Percentiles rank a stretch among this genome's conserved stretches.
Evolutionary conservation across 2,329 filamentous ascomycete genomes (phyloP).

Genomic region (Chaetomium sp.): DNA sequence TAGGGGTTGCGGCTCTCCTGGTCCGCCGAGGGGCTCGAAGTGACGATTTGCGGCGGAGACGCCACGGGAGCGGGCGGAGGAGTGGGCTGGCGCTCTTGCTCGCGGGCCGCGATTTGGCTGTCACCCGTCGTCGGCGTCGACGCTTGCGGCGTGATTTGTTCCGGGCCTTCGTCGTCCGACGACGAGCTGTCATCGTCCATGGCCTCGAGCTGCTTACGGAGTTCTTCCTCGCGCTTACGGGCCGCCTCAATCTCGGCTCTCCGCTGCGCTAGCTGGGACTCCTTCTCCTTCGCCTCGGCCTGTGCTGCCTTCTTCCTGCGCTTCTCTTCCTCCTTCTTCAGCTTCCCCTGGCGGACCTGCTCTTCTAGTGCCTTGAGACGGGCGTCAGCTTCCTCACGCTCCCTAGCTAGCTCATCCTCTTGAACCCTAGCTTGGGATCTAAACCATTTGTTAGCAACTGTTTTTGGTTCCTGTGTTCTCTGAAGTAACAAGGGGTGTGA

Average conservation of each 20-base stretch:
- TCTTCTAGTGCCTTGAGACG: conserved; percentile 87
- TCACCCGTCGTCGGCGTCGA: conserved; percentile 51
- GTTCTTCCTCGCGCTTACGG: conserved; percentile 79
- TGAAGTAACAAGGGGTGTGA: background rate
- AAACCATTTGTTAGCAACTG: conserved; percentile 24
- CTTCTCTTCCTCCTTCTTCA: conserved; percentile 96
- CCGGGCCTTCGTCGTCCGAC: conserved; percentile 72
- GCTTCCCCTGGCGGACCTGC: conserved; percentile 85
- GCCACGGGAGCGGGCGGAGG: conserved; percentile 40
- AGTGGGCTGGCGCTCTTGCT: conserved; percentile 46
- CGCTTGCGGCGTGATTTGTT: conserved; percentile 59
- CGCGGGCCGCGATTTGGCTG: conserved; percentile 47
- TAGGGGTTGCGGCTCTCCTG: conserved; percentile 91
- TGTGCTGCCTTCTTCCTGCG: conserved; percentile 81
- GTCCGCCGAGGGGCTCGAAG: conserved; percentile 49
- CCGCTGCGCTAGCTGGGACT: conserved; percentile 74
- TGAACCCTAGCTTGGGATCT: conserved; percentile 69
- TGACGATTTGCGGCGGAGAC: conserved; percentile 45
- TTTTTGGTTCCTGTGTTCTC: background rate
- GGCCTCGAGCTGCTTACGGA: conserved; percentile 77
- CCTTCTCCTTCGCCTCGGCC: conserved; percentile 82
- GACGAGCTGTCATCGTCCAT: conserved; percentile 69
- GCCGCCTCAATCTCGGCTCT: conserved; percentile 89
- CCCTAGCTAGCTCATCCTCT: conserved; percentile 72
- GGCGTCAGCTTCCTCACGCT: conserved; percentile 73